Conservation (phyloP, 768 basidiomycete genomes). For the Ramaria sp. region DNA sequence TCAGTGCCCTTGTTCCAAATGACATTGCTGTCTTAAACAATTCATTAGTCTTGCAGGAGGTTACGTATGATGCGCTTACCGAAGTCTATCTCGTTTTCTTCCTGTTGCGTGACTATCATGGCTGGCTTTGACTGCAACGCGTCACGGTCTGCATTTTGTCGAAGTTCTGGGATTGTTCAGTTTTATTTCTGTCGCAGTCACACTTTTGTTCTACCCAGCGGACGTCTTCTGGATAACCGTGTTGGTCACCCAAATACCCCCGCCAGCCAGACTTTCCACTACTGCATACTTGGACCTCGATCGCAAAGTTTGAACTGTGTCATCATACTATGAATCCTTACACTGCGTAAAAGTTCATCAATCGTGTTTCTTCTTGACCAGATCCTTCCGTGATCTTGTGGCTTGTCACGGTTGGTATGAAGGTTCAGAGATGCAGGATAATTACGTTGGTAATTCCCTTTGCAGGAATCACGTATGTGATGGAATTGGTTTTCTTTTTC, state of each 20-base stretch:
- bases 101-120: too few relatives aligned
- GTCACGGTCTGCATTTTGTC: too few relatives aligned
- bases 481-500: conserved; percentile 98
- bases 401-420: conserved; percentile 94
- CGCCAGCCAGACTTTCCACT: conserved; percentile 97
- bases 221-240: conserved; percentile 97
- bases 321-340: conserved; percentile 82
- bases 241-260: conserved; percentile 98
- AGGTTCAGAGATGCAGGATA: conserved; percentile 87
- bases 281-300: conserved; percentile 85
- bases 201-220: conserved; percentile 86
- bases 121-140: too few relatives aligned
- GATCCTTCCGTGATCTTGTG: conserved; percentile 94
- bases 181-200: conserved; percentile 85
- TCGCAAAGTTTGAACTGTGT: conserved; percentile 64
- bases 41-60: too few relatives aligned
- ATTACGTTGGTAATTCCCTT: conserved; percentile 63
- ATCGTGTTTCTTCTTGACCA: conserved; percentile 96
- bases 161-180: conserved; percentile 84
- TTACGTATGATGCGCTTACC: too few relatives aligned
- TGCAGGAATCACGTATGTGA: conserved; percentile 98
- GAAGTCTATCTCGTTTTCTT: too few relatives aligned
- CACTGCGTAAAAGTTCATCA: conserved; percentile 92
- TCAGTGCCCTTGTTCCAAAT: too few relatives aligned
- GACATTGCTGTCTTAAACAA: too few relatives aligned